Evolutionary conservation across 345 rosid species (phyloP).

Genomic region (Camelina hispida): DNA sequence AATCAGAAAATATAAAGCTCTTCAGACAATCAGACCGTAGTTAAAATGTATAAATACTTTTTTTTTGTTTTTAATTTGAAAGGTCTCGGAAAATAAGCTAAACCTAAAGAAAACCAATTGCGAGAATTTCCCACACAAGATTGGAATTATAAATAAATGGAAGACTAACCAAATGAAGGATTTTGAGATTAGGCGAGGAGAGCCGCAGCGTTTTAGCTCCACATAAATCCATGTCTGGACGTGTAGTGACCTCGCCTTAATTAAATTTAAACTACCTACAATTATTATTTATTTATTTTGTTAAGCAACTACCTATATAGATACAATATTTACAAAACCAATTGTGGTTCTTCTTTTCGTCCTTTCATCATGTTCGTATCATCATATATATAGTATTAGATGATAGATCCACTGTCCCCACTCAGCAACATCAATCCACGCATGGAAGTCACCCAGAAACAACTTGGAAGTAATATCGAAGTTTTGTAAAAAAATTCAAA

Average conservation of each 20-base stretch:
- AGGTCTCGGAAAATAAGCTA: too few species aligned
- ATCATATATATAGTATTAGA: not conserved
- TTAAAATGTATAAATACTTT: too few species aligned
- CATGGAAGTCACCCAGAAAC: conserved; percentile 4
- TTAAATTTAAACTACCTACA: not conserved
- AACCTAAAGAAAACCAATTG: too few species aligned
- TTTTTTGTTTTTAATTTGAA: too few species aligned
- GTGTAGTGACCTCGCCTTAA: conserved; percentile 5
- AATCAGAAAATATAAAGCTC: not conserved
- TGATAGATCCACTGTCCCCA: not conserved
- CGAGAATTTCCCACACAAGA: not conserved
- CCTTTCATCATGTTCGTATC: not conserved
- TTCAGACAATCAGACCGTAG: not conserved
- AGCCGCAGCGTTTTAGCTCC: conserved; percentile 23
- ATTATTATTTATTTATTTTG: too few species aligned
- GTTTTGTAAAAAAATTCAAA: too few species aligned
- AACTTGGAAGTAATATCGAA: not conserved
- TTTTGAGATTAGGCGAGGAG: conserved; percentile 33
- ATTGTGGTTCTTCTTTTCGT: not conserved
- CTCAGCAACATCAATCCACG: too few species aligned
- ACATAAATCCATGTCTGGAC: conserved; percentile 26
- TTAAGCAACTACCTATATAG: too few species aligned
- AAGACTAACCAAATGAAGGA: conserved; percentile 40
- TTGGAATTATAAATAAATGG: not conserved
- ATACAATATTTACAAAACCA: conserved; percentile 16